Base-by-base conservation (phyloP, 352 stramenopile species). In the Phytophthora megakarya region DNA sequence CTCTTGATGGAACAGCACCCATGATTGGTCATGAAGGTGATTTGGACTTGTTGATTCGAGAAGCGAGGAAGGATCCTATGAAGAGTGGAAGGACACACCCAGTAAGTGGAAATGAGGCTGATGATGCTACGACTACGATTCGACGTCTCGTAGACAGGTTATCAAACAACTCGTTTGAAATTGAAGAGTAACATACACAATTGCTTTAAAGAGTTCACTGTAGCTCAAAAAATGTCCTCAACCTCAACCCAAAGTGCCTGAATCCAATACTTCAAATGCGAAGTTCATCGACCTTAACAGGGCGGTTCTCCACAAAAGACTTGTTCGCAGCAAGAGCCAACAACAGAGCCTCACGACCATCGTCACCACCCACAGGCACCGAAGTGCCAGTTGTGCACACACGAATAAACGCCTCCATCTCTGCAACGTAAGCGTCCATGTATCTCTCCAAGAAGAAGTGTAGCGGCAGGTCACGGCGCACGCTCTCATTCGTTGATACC, bases 381-480 rank as follows among this genome's bases (percentile, higher is more conserved):
- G 57, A 49, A 28, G 68, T 45, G 4, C 61, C 63, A 32, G 72
- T 67, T 35, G 65, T 76, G 50, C 82, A 86, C 46, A 84, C 78
- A n/a, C 65, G 68, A 13, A 90, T 72, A 49, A 93, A 93, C 40
- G 77, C 76, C 60, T 82, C 72, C 73, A 93, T 87, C 67, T 93
- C 84, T 35, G 70, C 72, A 45, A 84, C 64, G 61, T 85, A 79
- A 26, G 95, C 92, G 61, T 98, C 93, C 67, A 96, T 97, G 79
- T 98, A 98, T 58, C 93, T 90, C 51, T 83, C 88, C 25, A 98
- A 76, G 77, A 98, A 98, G 68, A 98, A 98, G 61, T 98, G 84
- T 65, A 96, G 88, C 18, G 93, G 95, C 79, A 98, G 84, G 69
- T 98, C 93, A 9, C 75, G 76, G 54, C 66, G 62, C 43, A 88